These are phyloP conservation scores for Powellomyces hirtus DNA, from an alignment of 192 early-diverging fungal genomes.

Conservation along the genomic window DNA sequence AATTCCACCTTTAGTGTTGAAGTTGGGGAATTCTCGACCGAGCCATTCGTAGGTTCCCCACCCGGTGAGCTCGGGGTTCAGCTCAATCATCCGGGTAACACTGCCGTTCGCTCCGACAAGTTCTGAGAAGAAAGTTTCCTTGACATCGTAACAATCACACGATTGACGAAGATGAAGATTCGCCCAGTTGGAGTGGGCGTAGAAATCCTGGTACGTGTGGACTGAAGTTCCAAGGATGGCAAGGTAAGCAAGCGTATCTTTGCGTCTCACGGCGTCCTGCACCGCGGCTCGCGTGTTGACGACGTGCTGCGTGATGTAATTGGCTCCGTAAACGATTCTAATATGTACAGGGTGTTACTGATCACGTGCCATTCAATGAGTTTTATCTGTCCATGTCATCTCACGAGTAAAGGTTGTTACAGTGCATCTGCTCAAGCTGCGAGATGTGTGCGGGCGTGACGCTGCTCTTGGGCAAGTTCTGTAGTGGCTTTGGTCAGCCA, in stretches of 20 bases:
- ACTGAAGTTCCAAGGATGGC: conserved; percentile 16
- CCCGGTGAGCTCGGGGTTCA: conserved; percentile 5
- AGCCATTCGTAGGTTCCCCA: conserved; percentile 20
- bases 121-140: conserved; percentile 9
- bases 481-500: neutral
- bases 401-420: conserved; percentile 32
- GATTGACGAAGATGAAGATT: conserved; percentile 1
- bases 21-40: conserved; percentile 25
- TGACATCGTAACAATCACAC: conserved; percentile 20
- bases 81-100: conserved; percentile 6
- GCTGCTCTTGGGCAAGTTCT: neutral
- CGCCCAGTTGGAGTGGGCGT: conserved; percentile 32
- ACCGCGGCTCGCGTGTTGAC: conserved; percentile 21
- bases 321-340: conserved; percentile 23
- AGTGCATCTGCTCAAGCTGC: conserved; percentile 20
- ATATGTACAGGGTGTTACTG: no score
- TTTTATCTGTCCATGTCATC: no score
- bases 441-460: conserved; percentile 15
- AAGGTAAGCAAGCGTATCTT: conserved; percentile 7
- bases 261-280: conserved; percentile 2
- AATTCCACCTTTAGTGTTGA: conserved; percentile 19
- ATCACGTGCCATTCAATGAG: no score
- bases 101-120: neutral
- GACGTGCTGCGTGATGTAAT: conserved; percentile 25
- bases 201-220: conserved; percentile 29